phyloP scores from a whole-genome alignment of 495 filamentous ascomycete genomes.

The Endocarpon pusillum region DNA sequence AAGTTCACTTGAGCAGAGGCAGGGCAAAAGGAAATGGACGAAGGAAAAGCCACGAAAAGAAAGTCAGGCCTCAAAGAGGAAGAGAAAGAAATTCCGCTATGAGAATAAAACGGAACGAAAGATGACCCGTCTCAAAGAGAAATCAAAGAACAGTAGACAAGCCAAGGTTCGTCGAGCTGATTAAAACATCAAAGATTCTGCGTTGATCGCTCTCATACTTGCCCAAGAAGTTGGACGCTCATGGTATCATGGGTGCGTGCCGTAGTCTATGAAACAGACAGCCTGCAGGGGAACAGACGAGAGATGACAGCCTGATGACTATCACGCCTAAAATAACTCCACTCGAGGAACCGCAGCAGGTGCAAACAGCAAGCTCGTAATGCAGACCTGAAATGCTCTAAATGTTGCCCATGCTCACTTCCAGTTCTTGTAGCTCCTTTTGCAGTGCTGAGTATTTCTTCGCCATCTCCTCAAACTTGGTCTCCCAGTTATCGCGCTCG shows the following conservation, averaged over 20 bases:
- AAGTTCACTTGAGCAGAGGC: too few species aligned
- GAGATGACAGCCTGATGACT: too few species aligned
- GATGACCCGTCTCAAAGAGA: conserved; percentile 46
- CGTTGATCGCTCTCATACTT: too few species aligned
- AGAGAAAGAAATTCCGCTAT: conserved; percentile 85
- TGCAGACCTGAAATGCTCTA: conserved; percentile 29
- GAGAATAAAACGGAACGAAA: conserved; percentile 71
- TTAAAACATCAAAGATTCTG: too few species aligned
- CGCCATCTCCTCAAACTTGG: conserved; percentile 89
- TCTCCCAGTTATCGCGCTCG: conserved; percentile 79
- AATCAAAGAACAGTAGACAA: conserved; percentile 35
- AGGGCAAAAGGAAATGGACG: conserved; percentile 17
- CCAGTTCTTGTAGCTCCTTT: conserved; percentile 84
- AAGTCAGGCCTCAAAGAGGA: conserved; percentile 46
- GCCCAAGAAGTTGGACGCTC: too few species aligned
- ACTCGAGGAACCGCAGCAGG: too few species aligned
- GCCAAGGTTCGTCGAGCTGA: conserved; percentile 25
- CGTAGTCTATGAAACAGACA: too few species aligned
- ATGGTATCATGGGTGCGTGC: too few species aligned
- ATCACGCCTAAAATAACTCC: too few species aligned
- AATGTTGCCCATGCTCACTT: conserved; percentile 77
- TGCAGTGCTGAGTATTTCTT: conserved; percentile 72
- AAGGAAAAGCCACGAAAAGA: conserved; percentile 24
- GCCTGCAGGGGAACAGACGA: too few species aligned
- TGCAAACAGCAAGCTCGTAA: conserved; percentile 3